phyloP scores from a whole-genome alignment of 140 eudicot genomes.

The Cichorium intybus region DNA sequence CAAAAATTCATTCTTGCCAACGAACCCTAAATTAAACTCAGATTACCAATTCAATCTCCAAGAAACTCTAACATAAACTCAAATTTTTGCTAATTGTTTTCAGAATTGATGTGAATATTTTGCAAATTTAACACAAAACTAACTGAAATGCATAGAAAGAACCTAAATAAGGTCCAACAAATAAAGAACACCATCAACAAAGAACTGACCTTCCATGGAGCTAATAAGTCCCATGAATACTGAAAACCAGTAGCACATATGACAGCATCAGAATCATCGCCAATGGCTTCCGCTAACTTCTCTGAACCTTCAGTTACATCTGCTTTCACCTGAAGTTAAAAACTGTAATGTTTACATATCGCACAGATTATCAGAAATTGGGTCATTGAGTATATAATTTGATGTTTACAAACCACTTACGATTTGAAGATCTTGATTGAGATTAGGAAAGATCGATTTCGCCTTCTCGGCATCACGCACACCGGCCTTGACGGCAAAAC shows the following conservation, averaged over 20 bases:
- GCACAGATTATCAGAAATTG: background rate
- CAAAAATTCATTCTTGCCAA: no score
- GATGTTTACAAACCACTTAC: conserved; percentile 39
- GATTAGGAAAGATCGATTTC: conserved; percentile 44
- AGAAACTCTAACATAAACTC: background rate
- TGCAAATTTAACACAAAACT: background rate
- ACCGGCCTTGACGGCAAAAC: conserved; percentile 90
- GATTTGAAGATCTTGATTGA: conserved; percentile 62
- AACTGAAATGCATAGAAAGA: background rate
- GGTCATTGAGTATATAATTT: background rate
- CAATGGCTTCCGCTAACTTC: conserved; percentile 75
- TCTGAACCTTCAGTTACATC: conserved; percentile 87
- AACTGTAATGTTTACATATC: background rate
- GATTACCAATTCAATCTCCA: background rate
- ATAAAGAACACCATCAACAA: background rate
- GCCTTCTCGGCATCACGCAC: conserved; percentile 81
- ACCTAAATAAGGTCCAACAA: background rate
- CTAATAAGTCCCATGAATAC: conserved; percentile 72
- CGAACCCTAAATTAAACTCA: no score
- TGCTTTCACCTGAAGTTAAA: conserved; percentile 60
- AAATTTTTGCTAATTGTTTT: background rate
- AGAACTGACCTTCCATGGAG: conserved; percentile 87
- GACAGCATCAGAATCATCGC: conserved; percentile 88
- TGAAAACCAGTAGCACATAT: conserved; percentile 95
- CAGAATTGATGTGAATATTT: background rate